Evolutionary conservation across 2,329 filamentous ascomycete genomes (phyloP).

Genomic region (Periglandula ipomoeae): DNA sequence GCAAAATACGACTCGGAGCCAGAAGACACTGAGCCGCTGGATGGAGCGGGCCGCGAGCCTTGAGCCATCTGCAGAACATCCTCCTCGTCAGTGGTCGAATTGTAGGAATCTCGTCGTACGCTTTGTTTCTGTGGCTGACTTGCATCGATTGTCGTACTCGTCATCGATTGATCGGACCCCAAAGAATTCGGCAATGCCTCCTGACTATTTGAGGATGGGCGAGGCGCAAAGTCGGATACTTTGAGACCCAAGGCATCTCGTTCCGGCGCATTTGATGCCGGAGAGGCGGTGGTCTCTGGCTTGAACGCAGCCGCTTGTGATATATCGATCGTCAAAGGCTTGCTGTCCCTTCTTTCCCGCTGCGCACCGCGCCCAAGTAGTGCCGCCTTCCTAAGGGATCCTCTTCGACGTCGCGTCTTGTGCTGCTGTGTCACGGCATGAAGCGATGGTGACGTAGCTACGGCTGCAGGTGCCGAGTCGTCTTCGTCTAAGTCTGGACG

Average conservation of each 20-base stretch:
- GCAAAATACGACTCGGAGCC: conserved; percentile 56
- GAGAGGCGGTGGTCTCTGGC: conserved; percentile 11
- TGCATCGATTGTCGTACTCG: conserved; percentile 10
- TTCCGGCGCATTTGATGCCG: conserved; percentile 15
- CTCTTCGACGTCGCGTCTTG: conserved; percentile 60
- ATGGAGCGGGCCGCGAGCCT: conserved; percentile 33
- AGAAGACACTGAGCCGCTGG: conserved; percentile 38
- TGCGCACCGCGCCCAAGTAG: conserved; percentile 66
- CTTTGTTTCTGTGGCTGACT: conserved; percentile 13
- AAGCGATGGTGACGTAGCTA: conserved; percentile 20
- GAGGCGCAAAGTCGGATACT: conserved; percentile 36
- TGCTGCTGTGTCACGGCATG: conserved; percentile 27
- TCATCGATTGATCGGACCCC: conserved; percentile 11
- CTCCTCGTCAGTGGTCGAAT: conserved; percentile 69
- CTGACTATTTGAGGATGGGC: conserved; percentile 37
- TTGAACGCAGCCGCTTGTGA: conserved; percentile 19
- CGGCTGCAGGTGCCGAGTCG: conserved; percentile 11
- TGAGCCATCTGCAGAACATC: conserved; percentile 59
- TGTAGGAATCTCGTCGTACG: conserved; percentile 34
- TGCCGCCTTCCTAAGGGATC: conserved; percentile 80
- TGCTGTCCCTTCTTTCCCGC: conserved; percentile 47
- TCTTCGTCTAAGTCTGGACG: conserved; percentile 25
- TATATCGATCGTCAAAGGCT: conserved; percentile 34
- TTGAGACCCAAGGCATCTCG: conserved; percentile 35
- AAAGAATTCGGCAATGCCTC: conserved; percentile 23